Conservation (phyloP, 2,329 filamentous ascomycete genomes). For the Neoscytalidium dimidiatum region DNA sequence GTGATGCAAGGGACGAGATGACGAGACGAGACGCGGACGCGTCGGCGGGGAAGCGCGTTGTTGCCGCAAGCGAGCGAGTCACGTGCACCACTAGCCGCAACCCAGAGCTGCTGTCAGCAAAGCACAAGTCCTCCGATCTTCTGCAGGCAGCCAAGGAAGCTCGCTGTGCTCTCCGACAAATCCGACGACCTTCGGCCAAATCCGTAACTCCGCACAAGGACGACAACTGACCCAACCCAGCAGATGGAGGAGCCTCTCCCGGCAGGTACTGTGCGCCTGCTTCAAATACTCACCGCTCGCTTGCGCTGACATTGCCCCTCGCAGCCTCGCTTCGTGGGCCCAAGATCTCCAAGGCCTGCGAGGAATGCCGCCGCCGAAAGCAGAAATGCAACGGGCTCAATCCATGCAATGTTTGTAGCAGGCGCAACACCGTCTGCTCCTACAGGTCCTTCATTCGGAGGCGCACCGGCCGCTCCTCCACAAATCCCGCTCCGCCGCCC, state of each 20-base stretch:
- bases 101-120: too few species aligned
- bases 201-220: conserved; percentile 10
- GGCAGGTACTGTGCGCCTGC: conserved; percentile 6
- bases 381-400: conserved; percentile 21
- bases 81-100: not conserved
- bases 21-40: not conserved
- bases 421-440: conserved; percentile 15
- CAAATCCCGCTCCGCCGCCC: not conserved
- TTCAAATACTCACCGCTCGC: not conserved
- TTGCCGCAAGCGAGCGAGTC: not conserved
- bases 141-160: not conserved
- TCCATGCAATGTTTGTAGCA: conserved; percentile 18
- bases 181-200: not conserved
- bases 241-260: conserved; percentile 13
- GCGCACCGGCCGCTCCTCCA: conserved; percentile 7
- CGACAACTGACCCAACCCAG: not conserved
- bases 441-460: conserved; percentile 19
- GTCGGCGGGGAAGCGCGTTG: not conserved
- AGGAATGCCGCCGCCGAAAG: conserved; percentile 19
- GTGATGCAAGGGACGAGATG: not conserved
- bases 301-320: not conserved
- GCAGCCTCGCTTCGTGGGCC: conserved; percentile 18
- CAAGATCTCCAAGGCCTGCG: conserved; percentile 21
- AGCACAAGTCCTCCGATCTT: too few species aligned
- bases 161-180: not conserved